Conservation (phyloP, 2,329 filamentous ascomycete species). For the Talaromyces amestolkiae region DNA sequence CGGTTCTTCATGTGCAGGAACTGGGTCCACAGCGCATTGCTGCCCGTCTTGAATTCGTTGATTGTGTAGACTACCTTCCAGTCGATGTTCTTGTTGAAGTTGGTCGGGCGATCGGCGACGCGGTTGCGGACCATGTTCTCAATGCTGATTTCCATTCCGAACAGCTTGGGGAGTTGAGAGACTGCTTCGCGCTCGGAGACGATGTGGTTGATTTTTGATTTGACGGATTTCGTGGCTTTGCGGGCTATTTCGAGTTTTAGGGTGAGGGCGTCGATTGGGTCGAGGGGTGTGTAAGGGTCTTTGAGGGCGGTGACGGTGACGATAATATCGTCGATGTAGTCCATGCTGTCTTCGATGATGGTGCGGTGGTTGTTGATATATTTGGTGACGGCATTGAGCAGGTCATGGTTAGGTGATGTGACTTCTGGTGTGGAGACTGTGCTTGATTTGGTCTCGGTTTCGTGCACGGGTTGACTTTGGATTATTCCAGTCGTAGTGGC, state of each 20-base stretch:
- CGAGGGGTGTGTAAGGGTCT: background rate
- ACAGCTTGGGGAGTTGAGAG: conserved; percentile 36
- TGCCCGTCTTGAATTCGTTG: conserved; percentile 54
- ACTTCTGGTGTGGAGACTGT: background rate
- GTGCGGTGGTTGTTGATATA: background rate
- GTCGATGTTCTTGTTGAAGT: conserved; percentile 45
- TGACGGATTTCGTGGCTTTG: background rate
- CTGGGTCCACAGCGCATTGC: conserved; percentile 44
- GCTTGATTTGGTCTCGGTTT: background rate
- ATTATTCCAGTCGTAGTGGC: background rate
- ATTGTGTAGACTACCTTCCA: conserved; percentile 82
- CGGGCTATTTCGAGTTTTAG: background rate
- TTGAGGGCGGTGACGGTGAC: background rate
- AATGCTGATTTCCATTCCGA: conserved; percentile 70
- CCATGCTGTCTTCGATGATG: background rate
- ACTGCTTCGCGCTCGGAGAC: background rate
- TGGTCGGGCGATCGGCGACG: conserved; percentile 59
- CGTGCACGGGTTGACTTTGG: background rate
- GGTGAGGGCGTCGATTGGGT: conserved; percentile 1
- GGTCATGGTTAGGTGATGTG: background rate
- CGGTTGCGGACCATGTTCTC: conserved; percentile 69
- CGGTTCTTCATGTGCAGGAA: conserved; percentile 59
- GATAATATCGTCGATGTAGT: background rate
- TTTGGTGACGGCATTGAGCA: background rate
- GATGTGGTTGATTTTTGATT: background rate